These are phyloP conservation scores for Skeletonema costatum DNA, from an alignment of 108 stramenopile genomes.

Conservation along the genomic window DNA sequence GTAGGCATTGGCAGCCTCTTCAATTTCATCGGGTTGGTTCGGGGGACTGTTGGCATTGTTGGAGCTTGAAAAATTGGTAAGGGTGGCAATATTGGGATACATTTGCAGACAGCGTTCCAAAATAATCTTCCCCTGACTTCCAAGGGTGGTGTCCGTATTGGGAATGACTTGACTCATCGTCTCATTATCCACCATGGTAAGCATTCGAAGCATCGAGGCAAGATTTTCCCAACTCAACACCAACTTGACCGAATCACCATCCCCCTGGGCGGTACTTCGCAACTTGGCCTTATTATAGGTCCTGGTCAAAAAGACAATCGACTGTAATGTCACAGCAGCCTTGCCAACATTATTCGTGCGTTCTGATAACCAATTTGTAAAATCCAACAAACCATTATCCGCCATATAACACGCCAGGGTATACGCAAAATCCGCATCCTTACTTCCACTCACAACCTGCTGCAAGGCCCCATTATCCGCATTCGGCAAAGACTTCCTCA, in stretches of 20 bases:
- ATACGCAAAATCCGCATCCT: slow-evolving; percentile 83
- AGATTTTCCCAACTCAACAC: slow-evolving; percentile 83
- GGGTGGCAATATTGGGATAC: slow-evolving; percentile 54
- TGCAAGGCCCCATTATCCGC: neutral
- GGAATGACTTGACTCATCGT: slow-evolving; percentile 57
- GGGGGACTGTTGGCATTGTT: slow-evolving; percentile 34
- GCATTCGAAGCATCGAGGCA: slow-evolving; percentile 56
- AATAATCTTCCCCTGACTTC: slow-evolving; percentile 71
- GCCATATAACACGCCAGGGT: slow-evolving; percentile 85
- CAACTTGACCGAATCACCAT: neutral
- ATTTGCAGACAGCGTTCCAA: slow-evolving; percentile 61
- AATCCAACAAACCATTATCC: slow-evolving; percentile 80
- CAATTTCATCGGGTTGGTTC: slow-evolving; percentile 79
- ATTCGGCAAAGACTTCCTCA: slow-evolving; percentile 18
- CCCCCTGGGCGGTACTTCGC: neutral
- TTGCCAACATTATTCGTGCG: slow-evolving; percentile 47
- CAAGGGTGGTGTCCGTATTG: slow-evolving; percentile 52
- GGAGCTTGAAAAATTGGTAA: slow-evolving; percentile 11
- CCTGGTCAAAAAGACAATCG: neutral
- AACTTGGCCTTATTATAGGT: neutral
- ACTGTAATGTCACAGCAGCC: neutral
- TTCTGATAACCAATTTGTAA: slow-evolving; percentile 77
- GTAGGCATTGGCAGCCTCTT: slow-evolving; percentile 94
- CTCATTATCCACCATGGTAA: slow-evolving; percentile 56
- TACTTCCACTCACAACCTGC: slow-evolving; percentile 59